Evolutionary conservation across 2,329 filamentous ascomycete genomes (phyloP), one percentile per base, ranked within the genome.

Genomic region (Epichloe uncinata): DNA sequence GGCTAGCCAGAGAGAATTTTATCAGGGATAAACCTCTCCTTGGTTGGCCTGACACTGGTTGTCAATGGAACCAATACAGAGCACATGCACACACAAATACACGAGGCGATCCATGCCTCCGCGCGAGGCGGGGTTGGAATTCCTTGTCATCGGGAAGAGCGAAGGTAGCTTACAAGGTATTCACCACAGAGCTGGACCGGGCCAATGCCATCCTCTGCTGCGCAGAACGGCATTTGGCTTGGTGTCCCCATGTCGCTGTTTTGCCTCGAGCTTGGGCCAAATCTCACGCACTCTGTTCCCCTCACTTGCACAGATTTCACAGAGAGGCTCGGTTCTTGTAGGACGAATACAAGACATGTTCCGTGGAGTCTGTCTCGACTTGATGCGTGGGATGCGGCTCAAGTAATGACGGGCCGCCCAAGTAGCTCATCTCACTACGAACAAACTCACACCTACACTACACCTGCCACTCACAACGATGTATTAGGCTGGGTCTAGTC

Each of bases 41-140:
- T 57, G 56, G 54, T 54, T 58, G 62, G 60, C 58, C 63, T 61
- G 61, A 66, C 70, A 71, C 69, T 68, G 69, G 67, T 53, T 73
- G 71, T 70, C 67, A 62, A 68, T 64, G 66, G 63, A 61, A 63
- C 59, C 56, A 61, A 56, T 57, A 5, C 2, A 9, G 40, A 26
- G 12, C 35, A 20, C 4, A 37, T 16, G 38, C 58, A 58, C 54
- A n/a, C 4, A 26, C 15, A 26, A 15, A 6, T 8, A 43, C 40
- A 30, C 11, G 16, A 20, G 22, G 22, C 20, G 12, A 18, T 34
- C 34, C 16, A 5, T 16, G 33, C 26, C n/a, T 47, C 58, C 54
- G 50, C 53, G 47, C 44, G 43, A 46, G 46, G 35, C 37, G 36
- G 35, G 42, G 5, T 9, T 6, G 37, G 8, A 43, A 8, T 26